Base-by-base conservation (phyloP, 352 stramenopile species). In the Phytopythium oedochilum region DNA sequence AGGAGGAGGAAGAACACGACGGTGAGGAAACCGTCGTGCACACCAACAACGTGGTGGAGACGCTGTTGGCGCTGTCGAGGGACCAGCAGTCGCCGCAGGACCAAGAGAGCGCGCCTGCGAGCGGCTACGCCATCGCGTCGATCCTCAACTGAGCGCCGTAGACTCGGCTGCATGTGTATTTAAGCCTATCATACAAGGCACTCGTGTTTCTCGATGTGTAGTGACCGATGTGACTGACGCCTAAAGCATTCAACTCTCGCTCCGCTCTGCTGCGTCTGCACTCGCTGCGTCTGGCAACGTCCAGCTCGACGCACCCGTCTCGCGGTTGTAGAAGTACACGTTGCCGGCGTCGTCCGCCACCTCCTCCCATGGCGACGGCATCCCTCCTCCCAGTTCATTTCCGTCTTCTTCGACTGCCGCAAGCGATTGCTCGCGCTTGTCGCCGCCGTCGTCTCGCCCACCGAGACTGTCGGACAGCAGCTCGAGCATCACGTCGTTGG, bases 251-350 rank as follows among this genome's bases (percentile, higher is more conserved):
- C 29, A 32, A 10, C 29, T 47, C 29, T 49, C 48, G 4, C 14
- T 26, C 40, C 17, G 17, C 28, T 22, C 36, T 55, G 23, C 22
- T 38, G 10, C n/a, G 55, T 36, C 39, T 26, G 42, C 36, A n/a
- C 32, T 44, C 35, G 53, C n/a, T 35, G 55, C 56, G 4, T 18
- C 36, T 5, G 45, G 45, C 18, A 38, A 18, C 20, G 66, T 86
- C 83, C 78, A 91, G 53, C 80, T 89, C 23, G 83, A 66, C 31
- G 88, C 80, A 11, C 71, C 66, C 15, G 83, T 86, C 12, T 49
- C 22, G 11, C 46, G 58, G 49, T 91, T 89, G 68, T 77, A 83
- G 47, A 90, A 92, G 68, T 89, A 93, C 12, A 93, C 71, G 34
- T 74, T 79, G 1, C 83, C 83, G 22, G 53, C 44, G 11, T 83